Conservation (phyloP, 164 flowering plant genomes). For the Vitis rotundifolia region DNA sequence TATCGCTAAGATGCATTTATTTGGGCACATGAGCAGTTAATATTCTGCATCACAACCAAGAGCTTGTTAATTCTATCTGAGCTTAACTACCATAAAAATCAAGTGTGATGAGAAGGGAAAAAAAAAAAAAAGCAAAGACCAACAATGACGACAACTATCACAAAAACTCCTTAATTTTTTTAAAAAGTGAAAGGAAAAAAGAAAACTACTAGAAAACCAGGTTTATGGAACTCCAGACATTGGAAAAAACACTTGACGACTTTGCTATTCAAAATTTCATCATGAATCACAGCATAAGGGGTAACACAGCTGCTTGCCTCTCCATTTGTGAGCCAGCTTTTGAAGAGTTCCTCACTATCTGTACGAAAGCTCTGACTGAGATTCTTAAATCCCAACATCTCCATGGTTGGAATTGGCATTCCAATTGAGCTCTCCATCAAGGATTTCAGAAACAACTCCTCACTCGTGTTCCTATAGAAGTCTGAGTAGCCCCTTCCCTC, state of each 20-base stretch:
- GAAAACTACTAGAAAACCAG: neutral
- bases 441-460: conserved; percentile 61
- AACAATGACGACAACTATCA: too few relatives aligned
- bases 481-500: conserved; percentile 58
- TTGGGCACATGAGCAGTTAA: neutral
- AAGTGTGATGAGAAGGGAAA: neutral
- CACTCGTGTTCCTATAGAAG: conserved; percentile 64
- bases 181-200: neutral
- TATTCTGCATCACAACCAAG: neutral
- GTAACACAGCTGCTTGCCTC: conserved; percentile 54
- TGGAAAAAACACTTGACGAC: neutral
- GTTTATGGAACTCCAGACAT: neutral
- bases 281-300: conserved; percentile 5
- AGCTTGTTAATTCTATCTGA: neutral
- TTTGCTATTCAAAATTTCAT: too few relatives aligned
- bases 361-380: conserved; percentile 53
- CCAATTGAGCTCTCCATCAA: conserved; percentile 64
- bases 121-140: neutral
- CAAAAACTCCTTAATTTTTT: too few relatives aligned
- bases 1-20: neutral
- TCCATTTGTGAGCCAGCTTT: conserved; percentile 74
- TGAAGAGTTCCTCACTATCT: conserved; percentile 81
- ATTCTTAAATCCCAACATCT: conserved; percentile 70
- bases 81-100: neutral
- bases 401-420: conserved; percentile 66